phyloP scores from a whole-genome alignment of 192 early-diverging fungal species.

The Chytriomyces confervae region DNA sequence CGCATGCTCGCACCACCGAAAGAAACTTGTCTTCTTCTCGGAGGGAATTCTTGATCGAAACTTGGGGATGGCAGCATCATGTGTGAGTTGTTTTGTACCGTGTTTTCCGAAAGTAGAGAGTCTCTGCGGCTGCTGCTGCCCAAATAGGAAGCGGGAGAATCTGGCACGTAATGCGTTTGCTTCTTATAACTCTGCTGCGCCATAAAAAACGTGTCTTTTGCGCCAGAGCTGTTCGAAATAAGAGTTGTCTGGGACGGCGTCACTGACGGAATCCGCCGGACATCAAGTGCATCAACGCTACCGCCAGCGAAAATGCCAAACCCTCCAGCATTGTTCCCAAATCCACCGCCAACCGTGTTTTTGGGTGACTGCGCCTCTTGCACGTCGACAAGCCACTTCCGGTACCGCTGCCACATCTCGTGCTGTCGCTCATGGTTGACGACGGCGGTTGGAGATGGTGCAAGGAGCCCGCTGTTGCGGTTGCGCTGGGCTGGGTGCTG shows the following conservation, averaged over 20 bases:
- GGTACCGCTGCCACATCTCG: slow-evolving; percentile 15
- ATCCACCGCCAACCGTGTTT: background rate
- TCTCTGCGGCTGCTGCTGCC: background rate
- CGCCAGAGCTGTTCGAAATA: background rate
- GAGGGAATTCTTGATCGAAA: background rate
- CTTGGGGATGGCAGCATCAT: background rate
- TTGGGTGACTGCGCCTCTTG: background rate
- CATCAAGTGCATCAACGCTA: background rate
- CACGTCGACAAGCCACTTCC: background rate
- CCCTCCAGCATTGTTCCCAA: background rate
- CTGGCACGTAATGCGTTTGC: background rate
- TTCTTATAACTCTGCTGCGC: background rate
- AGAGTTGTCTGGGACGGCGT: background rate
- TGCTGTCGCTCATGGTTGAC: slow-evolving; percentile 11
- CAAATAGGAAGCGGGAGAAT: background rate
- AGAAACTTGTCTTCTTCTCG: slow-evolving; percentile 2
- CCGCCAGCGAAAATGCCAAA: background rate
- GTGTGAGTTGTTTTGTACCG: background rate
- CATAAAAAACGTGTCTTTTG: background rate
- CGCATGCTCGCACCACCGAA: slow-evolving; percentile 24
- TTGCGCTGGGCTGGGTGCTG: background rate
- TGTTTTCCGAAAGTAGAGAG: background rate
- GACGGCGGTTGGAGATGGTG: background rate
- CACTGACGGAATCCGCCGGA: background rate
- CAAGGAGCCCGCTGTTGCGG: background rate